Percentiles rank a stretch among this genome's conserved stretches.
These are phyloP conservation scores for Solanum paucissectum DNA, from an alignment of 257 asterid species.

Conservation along the genomic window DNA sequence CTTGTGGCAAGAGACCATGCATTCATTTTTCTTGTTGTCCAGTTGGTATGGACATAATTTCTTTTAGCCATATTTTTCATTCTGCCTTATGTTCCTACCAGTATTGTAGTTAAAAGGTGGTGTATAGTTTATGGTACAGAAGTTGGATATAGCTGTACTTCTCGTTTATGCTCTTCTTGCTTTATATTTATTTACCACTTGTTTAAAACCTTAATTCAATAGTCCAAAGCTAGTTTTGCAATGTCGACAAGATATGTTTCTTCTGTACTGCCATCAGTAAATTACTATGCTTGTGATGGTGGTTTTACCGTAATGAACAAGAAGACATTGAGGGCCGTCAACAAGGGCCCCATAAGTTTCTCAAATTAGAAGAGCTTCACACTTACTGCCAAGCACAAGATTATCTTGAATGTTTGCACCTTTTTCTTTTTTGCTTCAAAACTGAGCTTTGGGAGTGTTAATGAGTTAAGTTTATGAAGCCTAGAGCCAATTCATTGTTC, in stretches of 20 bases:
- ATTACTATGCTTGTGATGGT: neutral
- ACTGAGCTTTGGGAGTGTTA: neutral
- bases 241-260: neutral
- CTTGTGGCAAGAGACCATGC: slow-evolving; percentile 99
- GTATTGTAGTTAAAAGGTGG: neutral
- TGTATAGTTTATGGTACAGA: neutral
- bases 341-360: neutral
- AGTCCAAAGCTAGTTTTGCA: neutral
- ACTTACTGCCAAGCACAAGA: neutral
- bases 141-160: neutral
- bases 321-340: neutral
- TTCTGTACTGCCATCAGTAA: neutral
- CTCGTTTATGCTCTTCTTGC: neutral
- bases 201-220: neutral
- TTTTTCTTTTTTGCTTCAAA: neutral
- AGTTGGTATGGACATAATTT: slow-evolving; percentile 58
- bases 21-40: slow-evolving; percentile 74
- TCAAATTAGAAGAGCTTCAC: neutral
- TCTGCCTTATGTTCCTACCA: neutral
- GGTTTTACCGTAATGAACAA: neutral
- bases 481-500: neutral
- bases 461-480: neutral
- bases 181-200: neutral
- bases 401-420: neutral
- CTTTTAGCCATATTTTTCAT: neutral